Conservation (phyloP, 345 rosid genomes). For the Euphorbia lathyris region DNA sequence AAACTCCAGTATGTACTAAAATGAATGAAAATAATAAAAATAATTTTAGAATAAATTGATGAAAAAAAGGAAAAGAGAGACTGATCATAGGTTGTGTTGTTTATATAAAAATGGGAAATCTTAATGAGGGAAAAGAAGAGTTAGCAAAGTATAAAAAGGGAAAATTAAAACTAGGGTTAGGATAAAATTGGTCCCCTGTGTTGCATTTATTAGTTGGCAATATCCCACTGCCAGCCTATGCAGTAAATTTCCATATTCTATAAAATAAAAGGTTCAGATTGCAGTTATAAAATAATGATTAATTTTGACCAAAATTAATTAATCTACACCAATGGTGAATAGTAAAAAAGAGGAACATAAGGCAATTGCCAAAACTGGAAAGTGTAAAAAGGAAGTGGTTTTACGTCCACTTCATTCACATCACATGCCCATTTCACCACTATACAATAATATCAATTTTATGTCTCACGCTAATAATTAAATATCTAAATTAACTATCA, state of each 20-base stretch:
- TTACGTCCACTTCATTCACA: constrained; percentile 5
- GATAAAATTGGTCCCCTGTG: constrained; percentile 7
- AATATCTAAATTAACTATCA: too few species aligned
- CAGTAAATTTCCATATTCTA: background rate
- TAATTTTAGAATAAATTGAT: background rate
- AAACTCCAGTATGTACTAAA: background rate
- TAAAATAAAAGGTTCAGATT: background rate
- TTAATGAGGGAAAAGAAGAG: constrained; percentile 1
- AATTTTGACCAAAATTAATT: background rate
- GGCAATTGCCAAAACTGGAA: background rate
- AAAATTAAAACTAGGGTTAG: background rate
- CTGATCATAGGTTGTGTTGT: too few species aligned
- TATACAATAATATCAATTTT: too few species aligned
- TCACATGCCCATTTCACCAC: background rate
- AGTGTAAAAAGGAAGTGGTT: constrained; percentile 1
- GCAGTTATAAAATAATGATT: background rate
- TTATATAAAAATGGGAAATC: background rate
- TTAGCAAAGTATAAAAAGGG: background rate
- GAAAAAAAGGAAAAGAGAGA: background rate
- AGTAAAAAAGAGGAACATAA: background rate
- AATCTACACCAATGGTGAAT: too few species aligned
- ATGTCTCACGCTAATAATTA: too few species aligned
- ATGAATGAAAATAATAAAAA: background rate
- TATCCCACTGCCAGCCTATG: constrained; percentile 2
- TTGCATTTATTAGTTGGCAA: background rate